A percentile compares a stretch with the other conserved stretches of the same genome.
These are phyloP conservation scores for Trametes versicolor DNA, from an alignment of 1,284 basidiomycete species.

Conservation along the genomic window DNA sequence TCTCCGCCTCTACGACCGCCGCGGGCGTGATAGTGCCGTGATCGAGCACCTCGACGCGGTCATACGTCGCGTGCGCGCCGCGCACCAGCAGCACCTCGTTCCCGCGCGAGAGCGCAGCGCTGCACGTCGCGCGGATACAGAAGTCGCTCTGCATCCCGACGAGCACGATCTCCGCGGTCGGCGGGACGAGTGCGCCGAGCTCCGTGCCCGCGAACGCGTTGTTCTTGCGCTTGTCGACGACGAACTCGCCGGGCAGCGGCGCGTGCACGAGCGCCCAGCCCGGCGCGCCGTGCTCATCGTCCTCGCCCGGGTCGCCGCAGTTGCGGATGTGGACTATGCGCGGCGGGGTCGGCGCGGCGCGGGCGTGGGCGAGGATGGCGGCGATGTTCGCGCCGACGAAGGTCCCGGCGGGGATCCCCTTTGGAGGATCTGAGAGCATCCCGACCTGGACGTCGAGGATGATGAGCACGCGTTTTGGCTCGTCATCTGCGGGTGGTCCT, in stretches of 20 bases:
- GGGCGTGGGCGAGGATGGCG: slow-evolving; percentile 59
- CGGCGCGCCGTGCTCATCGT: slow-evolving; percentile 59
- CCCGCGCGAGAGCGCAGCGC: slow-evolving; percentile 65
- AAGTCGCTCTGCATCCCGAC: slow-evolving; percentile 76
- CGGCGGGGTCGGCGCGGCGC: slow-evolving; percentile 56
- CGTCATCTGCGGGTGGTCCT: slow-evolving; percentile 1
- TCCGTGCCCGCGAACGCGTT: slow-evolving; percentile 71
- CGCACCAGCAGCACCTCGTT: slow-evolving; percentile 71
- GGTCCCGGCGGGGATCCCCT: slow-evolving; percentile 60
- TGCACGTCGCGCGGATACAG: slow-evolving; percentile 71
- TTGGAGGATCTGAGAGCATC: slow-evolving; percentile 56
- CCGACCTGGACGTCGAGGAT: slow-evolving; percentile 66
- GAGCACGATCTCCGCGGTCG: slow-evolving; percentile 67
- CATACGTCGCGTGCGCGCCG: slow-evolving; percentile 72
- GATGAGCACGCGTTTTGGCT: slow-evolving; percentile 59
- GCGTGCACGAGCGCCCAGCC: slow-evolving; percentile 69
- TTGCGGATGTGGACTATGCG: slow-evolving; percentile 75
- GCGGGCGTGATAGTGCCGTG: slow-evolving; percentile 63
- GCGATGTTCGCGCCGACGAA: slow-evolving; percentile 58
- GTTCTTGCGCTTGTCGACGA: slow-evolving; percentile 74
- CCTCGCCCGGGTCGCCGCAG: slow-evolving; percentile 64
- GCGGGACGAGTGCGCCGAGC: slow-evolving; percentile 57
- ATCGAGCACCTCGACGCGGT: slow-evolving; percentile 67
- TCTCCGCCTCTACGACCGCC: slow-evolving; percentile 55
- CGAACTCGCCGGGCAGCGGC: slow-evolving; percentile 56